Base-by-base conservation (phyloP, 1,284 basidiomycete genomes). In the Melampsora americana region DNA sequence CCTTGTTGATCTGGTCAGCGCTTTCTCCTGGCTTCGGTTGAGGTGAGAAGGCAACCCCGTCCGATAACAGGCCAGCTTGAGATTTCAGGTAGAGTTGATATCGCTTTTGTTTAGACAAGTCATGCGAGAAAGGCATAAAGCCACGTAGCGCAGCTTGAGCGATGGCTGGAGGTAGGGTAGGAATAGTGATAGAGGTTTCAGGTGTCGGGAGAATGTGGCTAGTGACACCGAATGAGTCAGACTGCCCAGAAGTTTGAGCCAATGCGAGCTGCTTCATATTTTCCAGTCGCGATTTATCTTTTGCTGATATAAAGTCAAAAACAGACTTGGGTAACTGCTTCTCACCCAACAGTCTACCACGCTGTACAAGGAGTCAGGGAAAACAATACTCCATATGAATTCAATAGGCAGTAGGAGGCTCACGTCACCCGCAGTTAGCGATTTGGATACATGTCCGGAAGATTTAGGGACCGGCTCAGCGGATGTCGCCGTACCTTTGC, bases 221-320 rank as follows among this genome's bases (percentile, higher is more conserved):
- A 59, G 53, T 11, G 9, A 30, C 61, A n/a, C 26, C 20, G 5
- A 11, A 30, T 30, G 14, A 28, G 28, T 69, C 32, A n/a, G 46
- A 23, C 48, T 59, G 44, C n/a, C 32, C 60, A 14, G 69, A 68
- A n/a, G 61, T 42, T 53, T 61, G 59, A 16, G 48, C 66, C 42
- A 1, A 56, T 5, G 28, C 78, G 79, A 35, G 85, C 18, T 50
- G 82, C 16, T 88, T 85, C 32, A 90, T 86, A 12, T 87, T 86
- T 77, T 91, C 88, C 2, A 98, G 86, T 2, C 93, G 89, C 77
- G 95, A 93, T 69, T 88, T 87, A 79, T 95, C 92, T 82, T 94
- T 95, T 78, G 90, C 88, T 0, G 93, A 94, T 81, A 98, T 89
- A 82, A 90, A 98, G 66, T 97, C 93, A 80, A 95, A 95, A 2